These are phyloP conservation scores for Trichoderma sp. DNA, from an alignment of 2,329 filamentous ascomycete genomes.

Conservation along the genomic window DNA sequence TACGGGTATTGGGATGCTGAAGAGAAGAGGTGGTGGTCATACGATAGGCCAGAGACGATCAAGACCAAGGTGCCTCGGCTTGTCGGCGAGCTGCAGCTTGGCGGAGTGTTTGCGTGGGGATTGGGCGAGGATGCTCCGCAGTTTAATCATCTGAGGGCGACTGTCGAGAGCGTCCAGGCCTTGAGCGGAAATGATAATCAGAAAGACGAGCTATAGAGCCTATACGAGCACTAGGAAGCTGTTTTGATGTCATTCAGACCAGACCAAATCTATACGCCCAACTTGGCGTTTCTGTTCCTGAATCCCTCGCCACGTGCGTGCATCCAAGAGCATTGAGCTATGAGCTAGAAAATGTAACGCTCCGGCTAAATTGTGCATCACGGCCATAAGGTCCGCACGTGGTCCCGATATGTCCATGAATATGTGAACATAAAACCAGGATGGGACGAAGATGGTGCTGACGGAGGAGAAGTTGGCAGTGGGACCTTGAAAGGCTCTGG, in stretches of 20 bases:
- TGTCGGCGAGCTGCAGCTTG: constrained; percentile 56
- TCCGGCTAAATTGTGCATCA: background rate
- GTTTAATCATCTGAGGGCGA: constrained; percentile 45
- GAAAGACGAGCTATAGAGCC: background rate
- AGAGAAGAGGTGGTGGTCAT: constrained; percentile 70
- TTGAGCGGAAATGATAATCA: background rate
- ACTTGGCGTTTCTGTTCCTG: background rate
- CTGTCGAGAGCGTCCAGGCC: constrained; percentile 29
- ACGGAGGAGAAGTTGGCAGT: background rate
- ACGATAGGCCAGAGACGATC: constrained; percentile 65
- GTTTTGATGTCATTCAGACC: background rate
- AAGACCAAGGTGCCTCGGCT: constrained; percentile 62
- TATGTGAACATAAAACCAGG: background rate
- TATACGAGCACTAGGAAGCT: background rate
- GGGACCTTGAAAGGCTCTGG: background rate
- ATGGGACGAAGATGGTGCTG: background rate
- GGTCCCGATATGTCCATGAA: background rate
- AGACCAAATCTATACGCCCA: background rate
- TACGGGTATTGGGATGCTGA: constrained; percentile 67
- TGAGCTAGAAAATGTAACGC: background rate
- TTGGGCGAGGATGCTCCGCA: constrained; percentile 64
- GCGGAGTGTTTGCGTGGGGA: constrained; percentile 76
- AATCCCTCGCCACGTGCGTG: background rate
- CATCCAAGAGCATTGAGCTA: background rate
- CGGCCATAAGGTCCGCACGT: background rate